Evolutionary conservation across 2,329 filamentous ascomycete species (phyloP).

Genomic region (Aspergillus sojae): DNA sequence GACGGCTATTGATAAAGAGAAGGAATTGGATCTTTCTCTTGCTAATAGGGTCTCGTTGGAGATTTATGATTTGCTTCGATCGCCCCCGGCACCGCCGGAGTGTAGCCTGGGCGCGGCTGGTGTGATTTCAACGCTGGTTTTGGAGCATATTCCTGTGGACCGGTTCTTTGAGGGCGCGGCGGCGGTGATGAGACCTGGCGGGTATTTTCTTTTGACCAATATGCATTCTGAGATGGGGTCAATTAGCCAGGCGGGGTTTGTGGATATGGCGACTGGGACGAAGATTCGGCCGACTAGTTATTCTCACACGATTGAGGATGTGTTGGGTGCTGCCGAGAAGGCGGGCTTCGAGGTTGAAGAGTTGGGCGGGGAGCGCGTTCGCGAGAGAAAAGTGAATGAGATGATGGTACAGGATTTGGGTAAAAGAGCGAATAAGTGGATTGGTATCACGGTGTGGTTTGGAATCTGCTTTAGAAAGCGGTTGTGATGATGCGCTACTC

Average conservation of each 20-base stretch:
- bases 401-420: constrained; percentile 63
- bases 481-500: constrained; percentile 8
- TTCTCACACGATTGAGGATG: constrained; percentile 56
- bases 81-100: constrained; percentile 23
- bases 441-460: constrained; percentile 59
- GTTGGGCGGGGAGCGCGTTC: constrained; percentile 31
- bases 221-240: constrained; percentile 69
- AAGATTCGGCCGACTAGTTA: constrained; percentile 65
- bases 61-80: constrained; percentile 45
- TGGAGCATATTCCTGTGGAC: constrained; percentile 63
- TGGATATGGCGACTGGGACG: constrained; percentile 53
- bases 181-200: constrained; percentile 49
- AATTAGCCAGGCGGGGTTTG: constrained; percentile 64
- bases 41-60: constrained; percentile 28
- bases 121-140: constrained; percentile 63
- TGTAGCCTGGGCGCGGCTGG: constrained; percentile 40
- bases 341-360: constrained; percentile 50
- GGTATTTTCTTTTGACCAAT: constrained; percentile 63
- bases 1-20: constrained; percentile 33
- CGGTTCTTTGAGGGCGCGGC: constrained; percentile 59
- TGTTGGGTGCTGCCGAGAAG: constrained; percentile 52
- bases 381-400: constrained; percentile 52
- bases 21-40: constrained; percentile 4
- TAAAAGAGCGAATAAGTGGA: constrained; percentile 65
- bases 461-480: constrained; percentile 50